Conservation (phyloP, 73 alveolate species). For the Tetrahymena thermophila region DNA sequence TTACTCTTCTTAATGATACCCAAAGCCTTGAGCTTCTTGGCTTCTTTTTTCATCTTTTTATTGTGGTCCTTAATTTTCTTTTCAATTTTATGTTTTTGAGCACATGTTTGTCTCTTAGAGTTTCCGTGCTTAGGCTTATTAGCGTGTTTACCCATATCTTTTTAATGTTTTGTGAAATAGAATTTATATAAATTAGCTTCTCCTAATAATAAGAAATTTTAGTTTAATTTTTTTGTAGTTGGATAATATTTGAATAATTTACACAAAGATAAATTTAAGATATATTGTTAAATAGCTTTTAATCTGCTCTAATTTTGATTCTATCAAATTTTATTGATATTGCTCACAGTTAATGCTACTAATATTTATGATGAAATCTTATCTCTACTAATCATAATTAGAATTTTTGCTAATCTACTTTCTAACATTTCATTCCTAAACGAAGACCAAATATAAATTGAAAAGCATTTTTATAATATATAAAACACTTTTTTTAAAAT, state of each 20-base stretch:
- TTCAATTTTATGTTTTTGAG: slow-evolving; percentile 38
- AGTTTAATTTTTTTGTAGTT: background rate
- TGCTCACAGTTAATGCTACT: background rate
- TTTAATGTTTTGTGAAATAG: background rate
- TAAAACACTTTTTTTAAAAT: too few species aligned
- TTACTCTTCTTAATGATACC: slow-evolving; percentile 33
- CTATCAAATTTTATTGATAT: background rate
- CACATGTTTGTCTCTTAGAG: slow-evolving; percentile 19
- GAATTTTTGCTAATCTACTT: background rate
- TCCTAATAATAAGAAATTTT: background rate
- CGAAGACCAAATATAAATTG: too few species aligned
- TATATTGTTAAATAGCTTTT: background rate
- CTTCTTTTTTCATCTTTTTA: slow-evolving; percentile 41
- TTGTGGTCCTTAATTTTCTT: slow-evolving; percentile 37
- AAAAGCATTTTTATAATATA: too few species aligned
- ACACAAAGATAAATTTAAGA: background rate
- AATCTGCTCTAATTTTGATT: background rate
- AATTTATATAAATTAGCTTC: background rate
- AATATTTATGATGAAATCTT: background rate
- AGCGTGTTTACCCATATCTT: slow-evolving; percentile 39
- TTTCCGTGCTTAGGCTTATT: slow-evolving; percentile 40
- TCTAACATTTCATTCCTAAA: background rate
- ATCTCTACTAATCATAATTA: background rate
- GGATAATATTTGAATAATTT: background rate
- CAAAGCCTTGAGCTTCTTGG: slow-evolving; percentile 35